Percentiles rank a stretch among this genome's conserved stretches.
These are phyloP conservation scores for Populus ilicifolia DNA, from an alignment of 345 rosid species.

Conservation along the genomic window DNA sequence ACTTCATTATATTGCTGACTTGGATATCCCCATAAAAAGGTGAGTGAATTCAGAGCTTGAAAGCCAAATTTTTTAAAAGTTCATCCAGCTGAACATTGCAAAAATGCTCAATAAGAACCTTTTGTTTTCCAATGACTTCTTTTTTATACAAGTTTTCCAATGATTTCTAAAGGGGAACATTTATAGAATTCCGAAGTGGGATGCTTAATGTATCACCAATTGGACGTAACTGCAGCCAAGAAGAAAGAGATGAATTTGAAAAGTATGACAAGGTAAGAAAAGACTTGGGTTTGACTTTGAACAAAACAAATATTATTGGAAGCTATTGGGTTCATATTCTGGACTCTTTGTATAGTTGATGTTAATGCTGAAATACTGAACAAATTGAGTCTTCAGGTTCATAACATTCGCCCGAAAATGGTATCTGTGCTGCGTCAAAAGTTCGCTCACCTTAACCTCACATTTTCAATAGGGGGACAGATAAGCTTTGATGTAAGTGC, in stretches of 20 bases:
- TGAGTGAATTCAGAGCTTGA: conserved; percentile 13
- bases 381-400: conserved; percentile 56
- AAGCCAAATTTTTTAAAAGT: conserved; percentile 1
- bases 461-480: conserved; percentile 96
- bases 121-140: conserved; percentile 10
- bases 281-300: conserved; percentile 1
- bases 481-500: conserved; percentile 91
- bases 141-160: not conserved
- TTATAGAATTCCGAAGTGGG: conserved; percentile 93
- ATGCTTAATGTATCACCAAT: conserved; percentile 97
- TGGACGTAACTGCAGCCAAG: conserved; percentile 98
- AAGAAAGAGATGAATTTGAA: conserved; percentile 96
- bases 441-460: conserved; percentile 84
- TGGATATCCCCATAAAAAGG: conserved; percentile 99
- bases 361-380: conserved; percentile 7
- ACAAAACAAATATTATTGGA: not conserved
- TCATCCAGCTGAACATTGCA: not conserved
- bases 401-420: conserved; percentile 79
- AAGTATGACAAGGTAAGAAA: conserved; percentile 80
- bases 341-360: conserved; percentile 8
- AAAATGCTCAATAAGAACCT: not conserved
- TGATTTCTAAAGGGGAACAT: conserved; percentile 68
- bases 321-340: not conserved
- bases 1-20: conserved; percentile 86
- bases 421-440: conserved; percentile 75